These are phyloP conservation scores for Tulasnella calospora DNA, from an alignment of 768 basidiomycete genomes.

Conservation along the genomic window DNA sequence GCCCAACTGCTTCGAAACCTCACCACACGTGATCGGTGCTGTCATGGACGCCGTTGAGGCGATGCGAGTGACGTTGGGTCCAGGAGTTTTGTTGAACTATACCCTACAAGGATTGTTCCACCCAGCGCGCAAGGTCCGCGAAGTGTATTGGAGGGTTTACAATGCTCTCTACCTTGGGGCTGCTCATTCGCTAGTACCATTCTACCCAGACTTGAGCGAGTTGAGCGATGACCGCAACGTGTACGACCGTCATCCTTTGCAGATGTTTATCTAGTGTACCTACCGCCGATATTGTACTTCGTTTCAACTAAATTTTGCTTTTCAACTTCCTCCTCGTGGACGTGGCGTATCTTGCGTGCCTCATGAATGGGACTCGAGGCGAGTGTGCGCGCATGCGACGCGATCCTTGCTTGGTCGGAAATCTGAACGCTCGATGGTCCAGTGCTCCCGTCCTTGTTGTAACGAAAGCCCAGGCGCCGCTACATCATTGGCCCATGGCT, in stretches of 20 bases:
- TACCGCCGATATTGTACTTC: background rate
- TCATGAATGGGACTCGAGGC: background rate
- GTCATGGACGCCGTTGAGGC: slow-evolving; percentile 98
- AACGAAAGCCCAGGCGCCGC: too few relatives aligned
- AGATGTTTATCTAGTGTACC: slow-evolving; percentile 62
- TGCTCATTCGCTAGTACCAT: slow-evolving; percentile 86
- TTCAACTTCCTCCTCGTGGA: background rate
- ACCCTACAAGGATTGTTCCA: slow-evolving; percentile 95
- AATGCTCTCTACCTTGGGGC: slow-evolving; percentile 92
- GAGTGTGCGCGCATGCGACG: background rate
- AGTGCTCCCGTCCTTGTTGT: too few relatives aligned
- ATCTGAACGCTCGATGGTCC: too few relatives aligned
- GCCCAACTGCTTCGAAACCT: slow-evolving; percentile 99
- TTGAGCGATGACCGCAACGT: slow-evolving; percentile 87
- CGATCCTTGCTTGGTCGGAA: too few relatives aligned
- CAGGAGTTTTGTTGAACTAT: slow-evolving; percentile 87
- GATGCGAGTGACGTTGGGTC: slow-evolving; percentile 93
- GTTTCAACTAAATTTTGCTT: background rate
- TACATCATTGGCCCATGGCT: too few relatives aligned
- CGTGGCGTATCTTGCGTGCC: background rate
- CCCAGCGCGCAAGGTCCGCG: slow-evolving; percentile 74
- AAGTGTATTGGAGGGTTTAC: slow-evolving; percentile 91
- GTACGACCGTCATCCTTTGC: slow-evolving; percentile 78
- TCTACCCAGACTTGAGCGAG: slow-evolving; percentile 87
- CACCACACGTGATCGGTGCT: slow-evolving; percentile 95